A percentile compares a stretch with the other conserved stretches of the same genome.
These are phyloP conservation scores for Tardiomyces blankii DNA, from an alignment of 1,139 yeast genomes.

Conservation along the genomic window DNA sequence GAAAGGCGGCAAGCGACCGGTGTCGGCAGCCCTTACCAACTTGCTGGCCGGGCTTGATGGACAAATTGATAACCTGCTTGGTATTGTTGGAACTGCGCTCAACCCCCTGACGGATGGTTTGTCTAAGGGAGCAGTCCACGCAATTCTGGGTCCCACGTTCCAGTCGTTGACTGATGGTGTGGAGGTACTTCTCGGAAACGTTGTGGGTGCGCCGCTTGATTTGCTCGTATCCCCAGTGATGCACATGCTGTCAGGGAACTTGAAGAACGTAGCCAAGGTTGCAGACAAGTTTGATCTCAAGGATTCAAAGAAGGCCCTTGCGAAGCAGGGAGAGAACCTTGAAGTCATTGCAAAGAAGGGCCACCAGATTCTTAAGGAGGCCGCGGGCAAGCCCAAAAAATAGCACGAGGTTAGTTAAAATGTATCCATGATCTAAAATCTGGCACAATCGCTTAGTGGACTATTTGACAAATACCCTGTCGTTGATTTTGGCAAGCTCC, in stretches of 20 bases:
- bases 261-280: constrained; percentile 7
- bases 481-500: no score
- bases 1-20: constrained; percentile 14
- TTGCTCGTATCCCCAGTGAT: not conserved
- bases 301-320: constrained; percentile 6
- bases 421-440: no score
- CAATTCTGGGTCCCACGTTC: constrained; percentile 21
- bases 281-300: constrained; percentile 10
- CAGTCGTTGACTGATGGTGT: constrained; percentile 24
- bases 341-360: constrained; percentile 11
- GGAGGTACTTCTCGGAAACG: constrained; percentile 19
- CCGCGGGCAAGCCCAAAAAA: not conserved
- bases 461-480: no score
- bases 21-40: constrained; percentile 15
- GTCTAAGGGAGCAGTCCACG: constrained; percentile 15
- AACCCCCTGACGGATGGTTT: constrained; percentile 17
- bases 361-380: constrained; percentile 1
- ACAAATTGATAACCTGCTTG: constrained; percentile 15
- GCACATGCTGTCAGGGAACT: not conserved
- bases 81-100: constrained; percentile 12
- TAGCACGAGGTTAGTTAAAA: no score
- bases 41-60: constrained; percentile 21
- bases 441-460: no score
- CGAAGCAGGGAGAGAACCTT: constrained; percentile 7
- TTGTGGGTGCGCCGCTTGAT: constrained; percentile 14